Conservation (phyloP, 31 red algal genomes). For the Bonnemaisonia californica region DNA sequence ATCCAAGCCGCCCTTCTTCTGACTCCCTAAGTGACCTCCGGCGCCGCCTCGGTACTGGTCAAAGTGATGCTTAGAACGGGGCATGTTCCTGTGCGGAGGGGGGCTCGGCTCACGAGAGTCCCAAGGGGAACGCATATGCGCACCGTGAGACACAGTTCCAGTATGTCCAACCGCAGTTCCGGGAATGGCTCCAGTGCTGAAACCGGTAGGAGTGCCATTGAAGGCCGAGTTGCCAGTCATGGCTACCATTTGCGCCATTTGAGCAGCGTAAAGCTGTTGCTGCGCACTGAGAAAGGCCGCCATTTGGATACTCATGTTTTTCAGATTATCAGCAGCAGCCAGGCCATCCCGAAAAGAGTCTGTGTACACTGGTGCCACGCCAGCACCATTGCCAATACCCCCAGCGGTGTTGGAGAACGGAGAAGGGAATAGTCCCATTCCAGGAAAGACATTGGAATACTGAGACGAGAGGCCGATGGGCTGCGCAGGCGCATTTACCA, state of each 20-base stretch:
- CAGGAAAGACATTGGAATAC: conserved; percentile 54
- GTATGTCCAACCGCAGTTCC: conserved; percentile 21
- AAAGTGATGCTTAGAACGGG: conserved; percentile 60
- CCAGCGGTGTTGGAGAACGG: conserved; percentile 42
- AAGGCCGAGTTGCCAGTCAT: conserved; percentile 49
- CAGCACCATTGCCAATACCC: conserved; percentile 27
- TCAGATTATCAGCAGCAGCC: conserved; percentile 62
- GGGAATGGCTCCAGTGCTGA: conserved; percentile 16
- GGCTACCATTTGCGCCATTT: conserved; percentile 66
- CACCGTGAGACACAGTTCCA: neutral
- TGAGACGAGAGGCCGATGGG: conserved; percentile 27
- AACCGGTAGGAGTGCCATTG: conserved; percentile 31
- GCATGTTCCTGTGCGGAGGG: neutral
- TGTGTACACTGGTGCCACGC: conserved; percentile 18
- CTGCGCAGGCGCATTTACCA: conserved; percentile 29
- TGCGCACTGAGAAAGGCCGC: conserved; percentile 67
- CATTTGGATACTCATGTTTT: conserved; percentile 83
- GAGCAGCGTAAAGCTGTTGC: conserved; percentile 72
- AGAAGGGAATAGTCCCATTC: conserved; percentile 49
- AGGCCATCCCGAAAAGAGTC: conserved; percentile 53
- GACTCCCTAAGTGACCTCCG: conserved; percentile 23
- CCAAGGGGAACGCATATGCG: conserved; percentile 60
- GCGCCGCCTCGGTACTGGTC: conserved; percentile 56
- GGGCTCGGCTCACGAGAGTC: conserved; percentile 26
- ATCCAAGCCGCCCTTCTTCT: conserved; percentile 49